Evolutionary conservation across 2,329 filamentous ascomycete species (phyloP).

Genomic region (Xylariaceae sp.): DNA sequence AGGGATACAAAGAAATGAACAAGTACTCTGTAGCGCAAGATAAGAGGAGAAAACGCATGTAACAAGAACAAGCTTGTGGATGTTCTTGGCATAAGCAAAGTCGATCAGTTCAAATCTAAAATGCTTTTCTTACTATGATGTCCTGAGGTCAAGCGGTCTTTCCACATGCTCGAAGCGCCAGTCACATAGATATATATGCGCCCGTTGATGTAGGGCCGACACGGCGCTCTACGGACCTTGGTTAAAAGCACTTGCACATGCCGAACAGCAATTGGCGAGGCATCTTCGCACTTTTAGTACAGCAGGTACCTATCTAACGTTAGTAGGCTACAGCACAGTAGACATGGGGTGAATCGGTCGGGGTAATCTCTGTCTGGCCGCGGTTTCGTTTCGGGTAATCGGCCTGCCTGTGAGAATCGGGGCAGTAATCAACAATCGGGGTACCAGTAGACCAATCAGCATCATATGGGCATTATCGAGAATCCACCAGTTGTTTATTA

Average conservation of each 20-base stretch:
- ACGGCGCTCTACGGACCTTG: background rate
- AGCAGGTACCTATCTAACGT: no score
- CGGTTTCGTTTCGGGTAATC: constrained; percentile 8
- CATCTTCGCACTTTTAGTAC: no score
- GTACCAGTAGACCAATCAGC: constrained; percentile 13
- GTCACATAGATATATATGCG: background rate
- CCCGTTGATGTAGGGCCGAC: background rate
- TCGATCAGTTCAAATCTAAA: no score
- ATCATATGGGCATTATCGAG: background rate
- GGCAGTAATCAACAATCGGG: constrained; percentile 5
- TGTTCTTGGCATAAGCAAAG: no score
- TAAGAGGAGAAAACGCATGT: no score
- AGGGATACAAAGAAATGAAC: background rate
- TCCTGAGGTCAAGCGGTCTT: no score
- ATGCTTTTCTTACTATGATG: no score
- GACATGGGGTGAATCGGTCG: no score
- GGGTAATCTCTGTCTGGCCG: no score
- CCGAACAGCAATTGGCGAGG: background rate
- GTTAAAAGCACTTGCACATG: background rate
- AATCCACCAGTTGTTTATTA: constrained; percentile 1
- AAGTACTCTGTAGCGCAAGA: background rate
- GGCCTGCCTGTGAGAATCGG: constrained; percentile 10
- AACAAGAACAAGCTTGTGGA: no score
- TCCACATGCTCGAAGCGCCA: no score
- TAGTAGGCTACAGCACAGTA: no score